Conservation (phyloP, 1,139 yeast species). For the Candida albicans region DNA sequence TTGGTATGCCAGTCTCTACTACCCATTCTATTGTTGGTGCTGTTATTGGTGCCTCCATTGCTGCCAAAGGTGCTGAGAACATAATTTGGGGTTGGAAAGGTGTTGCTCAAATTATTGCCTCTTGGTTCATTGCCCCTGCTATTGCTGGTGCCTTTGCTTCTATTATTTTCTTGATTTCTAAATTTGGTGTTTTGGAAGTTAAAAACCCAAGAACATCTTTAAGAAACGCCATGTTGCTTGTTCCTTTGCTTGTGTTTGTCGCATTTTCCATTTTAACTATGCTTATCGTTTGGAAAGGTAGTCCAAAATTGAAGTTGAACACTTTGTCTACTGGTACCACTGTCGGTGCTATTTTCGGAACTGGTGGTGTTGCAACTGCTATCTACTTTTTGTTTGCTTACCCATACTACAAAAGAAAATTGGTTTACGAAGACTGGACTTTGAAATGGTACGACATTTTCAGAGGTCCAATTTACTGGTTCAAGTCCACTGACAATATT, state of each 20-base stretch:
- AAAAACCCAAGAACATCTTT: conserved; percentile 44
- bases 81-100: conserved; percentile 79
- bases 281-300: conserved; percentile 70
- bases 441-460: conserved; percentile 57
- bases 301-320: conserved; percentile 61
- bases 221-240: conserved; percentile 54
- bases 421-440: conserved; percentile 68
- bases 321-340: conserved; percentile 52
- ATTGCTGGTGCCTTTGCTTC: conserved; percentile 68
- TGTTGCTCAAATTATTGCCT: conserved; percentile 70
- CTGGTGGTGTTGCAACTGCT: conserved; percentile 55
- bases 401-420: conserved; percentile 65
- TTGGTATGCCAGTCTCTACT: conserved; percentile 78
- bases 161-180: conserved; percentile 57
- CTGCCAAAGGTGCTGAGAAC: conserved; percentile 59
- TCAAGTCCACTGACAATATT: conserved; percentile 55
- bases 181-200: conserved; percentile 61
- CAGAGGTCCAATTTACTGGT: conserved; percentile 58
- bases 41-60: conserved; percentile 72
- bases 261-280: conserved; percentile 64
- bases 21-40: conserved; percentile 82
- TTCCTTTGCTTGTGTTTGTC: conserved; percentile 61
- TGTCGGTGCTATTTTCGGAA: conserved; percentile 59
- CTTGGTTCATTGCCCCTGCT: conserved; percentile 81
- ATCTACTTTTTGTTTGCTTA: conserved; percentile 55